Evolutionary conservation across 768 basidiomycete genomes (phyloP), one percentile per base, ranked within the genome.

Genomic region (Boletus vermiculosoides): DNA sequence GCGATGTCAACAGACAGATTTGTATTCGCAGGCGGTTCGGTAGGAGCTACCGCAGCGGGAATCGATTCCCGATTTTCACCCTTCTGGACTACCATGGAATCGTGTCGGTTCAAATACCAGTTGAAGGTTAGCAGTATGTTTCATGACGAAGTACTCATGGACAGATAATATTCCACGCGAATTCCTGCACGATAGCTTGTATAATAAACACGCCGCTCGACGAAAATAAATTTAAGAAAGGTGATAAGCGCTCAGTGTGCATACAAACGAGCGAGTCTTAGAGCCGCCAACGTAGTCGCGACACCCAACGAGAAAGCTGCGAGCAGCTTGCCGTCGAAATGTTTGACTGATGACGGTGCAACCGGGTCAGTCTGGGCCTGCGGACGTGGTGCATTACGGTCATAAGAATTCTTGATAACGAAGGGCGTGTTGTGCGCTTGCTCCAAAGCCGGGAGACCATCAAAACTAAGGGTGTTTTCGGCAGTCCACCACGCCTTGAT

Each of bases 401-500:
- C 52, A 37, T 66, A 73, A 10, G 63, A 57, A 28, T 59, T 70
- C 52, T 64, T 64, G 15, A 68, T 55, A 9, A 47, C 4, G 8
- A 64, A 16, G 2, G 30, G 12, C 5, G 60, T 54, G 33, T 60
- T 48, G 50, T 66, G 70, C 12, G 77, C 80, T 5, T 57, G 45
- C 7, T 59, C 44, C 39, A 87, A 61, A 0, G 74, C 84, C 0
- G 83, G 80, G 8, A 87, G 74, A 10, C 84, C 84, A 58, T 87
- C 84, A 20, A 86, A 62, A 55, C 84, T 85, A 36, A 61, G 66
- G 8, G 70, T 37, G 60, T 88, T 88, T 49, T 76, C 72, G 9
- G 63, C 64, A 20, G 63, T 64, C 85, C 85, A 87, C 73, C 83
- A 87, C 3, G 74, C 65, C 62, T 77, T 80, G 62, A 87, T 74